Evolutionary conservation across 2,329 filamentous ascomycete species (phyloP).

Genomic region (Colletotrichum tamarilloi): DNA sequence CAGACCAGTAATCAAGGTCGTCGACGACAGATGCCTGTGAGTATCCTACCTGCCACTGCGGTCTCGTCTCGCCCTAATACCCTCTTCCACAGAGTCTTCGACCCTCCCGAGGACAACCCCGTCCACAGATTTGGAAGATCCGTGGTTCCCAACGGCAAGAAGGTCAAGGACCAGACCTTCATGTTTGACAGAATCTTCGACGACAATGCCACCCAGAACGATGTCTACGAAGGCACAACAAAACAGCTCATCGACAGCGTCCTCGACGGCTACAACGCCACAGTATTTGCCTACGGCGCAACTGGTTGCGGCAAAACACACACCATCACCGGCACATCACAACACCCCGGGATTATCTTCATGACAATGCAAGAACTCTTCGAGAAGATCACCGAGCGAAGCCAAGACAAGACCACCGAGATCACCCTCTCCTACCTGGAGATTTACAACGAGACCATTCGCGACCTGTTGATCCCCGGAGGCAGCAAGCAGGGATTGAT

Average conservation of each 20-base stretch:
- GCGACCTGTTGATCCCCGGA: constrained; percentile 89
- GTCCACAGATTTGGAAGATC: constrained; percentile 88
- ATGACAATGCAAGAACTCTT: constrained; percentile 99
- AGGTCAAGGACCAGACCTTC: constrained; percentile 97
- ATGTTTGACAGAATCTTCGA: constrained; percentile 97
- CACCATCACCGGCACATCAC: constrained; percentile 91
- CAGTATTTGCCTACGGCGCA: constrained; percentile 97
- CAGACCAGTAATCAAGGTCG: constrained; percentile 91
- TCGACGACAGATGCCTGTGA: constrained; percentile 96
- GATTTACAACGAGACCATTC: constrained; percentile 99
- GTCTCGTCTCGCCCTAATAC: constrained; percentile 35
- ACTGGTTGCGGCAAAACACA: constrained; percentile 99
- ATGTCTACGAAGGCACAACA: constrained; percentile 96
- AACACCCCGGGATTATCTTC: constrained; percentile 97
- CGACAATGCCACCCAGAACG: constrained; percentile 89
- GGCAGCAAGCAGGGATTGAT: constrained; percentile 87
- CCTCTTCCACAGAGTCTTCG: constrained; percentile 78
- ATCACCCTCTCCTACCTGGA: constrained; percentile 95
- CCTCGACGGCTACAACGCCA: constrained; percentile 97
- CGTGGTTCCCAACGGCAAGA: constrained; percentile 85
- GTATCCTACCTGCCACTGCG: constrained; percentile 47
- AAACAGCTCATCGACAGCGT: constrained; percentile 92
- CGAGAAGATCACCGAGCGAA: constrained; percentile 90
- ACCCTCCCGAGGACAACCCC: constrained; percentile 94
- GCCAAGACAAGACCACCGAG: constrained; percentile 88